These are phyloP conservation scores for Ophiocordyceps camponoti-rufipedis DNA, from an alignment of 2,329 filamentous ascomycete species.

Conservation along the genomic window DNA sequence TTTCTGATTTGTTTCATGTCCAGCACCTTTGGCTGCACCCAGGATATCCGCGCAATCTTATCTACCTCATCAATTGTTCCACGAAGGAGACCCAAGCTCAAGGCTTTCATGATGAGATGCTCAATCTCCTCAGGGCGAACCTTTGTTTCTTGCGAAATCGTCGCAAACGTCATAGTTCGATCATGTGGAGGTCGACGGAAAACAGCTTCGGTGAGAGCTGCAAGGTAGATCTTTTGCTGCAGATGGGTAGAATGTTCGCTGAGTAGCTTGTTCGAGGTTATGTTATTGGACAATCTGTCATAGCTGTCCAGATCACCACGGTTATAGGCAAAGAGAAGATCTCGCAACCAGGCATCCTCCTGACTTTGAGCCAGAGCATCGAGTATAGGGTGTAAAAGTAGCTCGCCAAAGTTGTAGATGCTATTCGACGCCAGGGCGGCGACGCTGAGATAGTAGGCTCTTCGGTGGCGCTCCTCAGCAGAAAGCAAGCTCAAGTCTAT, in stretches of 20 bases:
- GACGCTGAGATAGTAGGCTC: conserved; percentile 84
- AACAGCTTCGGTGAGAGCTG: conserved; percentile 85
- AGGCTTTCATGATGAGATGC: conserved; percentile 97
- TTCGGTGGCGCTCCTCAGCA: conserved; percentile 54
- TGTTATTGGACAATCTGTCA: conserved; percentile 64
- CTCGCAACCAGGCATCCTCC: conserved; percentile 71
- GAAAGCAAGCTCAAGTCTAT: conserved; percentile 66
- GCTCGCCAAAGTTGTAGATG: conserved; percentile 99
- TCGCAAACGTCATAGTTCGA: conserved; percentile 78
- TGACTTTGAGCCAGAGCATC: conserved; percentile 56
- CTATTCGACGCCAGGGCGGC: conserved; percentile 83
- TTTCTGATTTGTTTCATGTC: conserved; percentile 89
- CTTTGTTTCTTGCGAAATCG: conserved; percentile 83
- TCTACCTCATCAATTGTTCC: conserved; percentile 95
- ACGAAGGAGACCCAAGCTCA: conserved; percentile 75
- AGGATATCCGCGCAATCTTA: conserved; percentile 85
- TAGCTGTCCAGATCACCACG: conserved; percentile 80
- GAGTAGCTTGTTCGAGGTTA: conserved; percentile 63
- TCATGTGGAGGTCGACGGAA: conserved; percentile 93
- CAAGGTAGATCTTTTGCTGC: conserved; percentile 95
- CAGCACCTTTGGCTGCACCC: conserved; percentile 96
- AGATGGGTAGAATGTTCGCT: conserved; percentile 66
- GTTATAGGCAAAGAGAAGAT: conserved; percentile 96
- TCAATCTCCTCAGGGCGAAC: conserved; percentile 85
- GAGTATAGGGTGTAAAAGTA: conserved; percentile 92